Evolutionary conservation across 2,329 filamentous ascomycete species (phyloP).

Genomic region (Alternaria angustiovoidea): DNA sequence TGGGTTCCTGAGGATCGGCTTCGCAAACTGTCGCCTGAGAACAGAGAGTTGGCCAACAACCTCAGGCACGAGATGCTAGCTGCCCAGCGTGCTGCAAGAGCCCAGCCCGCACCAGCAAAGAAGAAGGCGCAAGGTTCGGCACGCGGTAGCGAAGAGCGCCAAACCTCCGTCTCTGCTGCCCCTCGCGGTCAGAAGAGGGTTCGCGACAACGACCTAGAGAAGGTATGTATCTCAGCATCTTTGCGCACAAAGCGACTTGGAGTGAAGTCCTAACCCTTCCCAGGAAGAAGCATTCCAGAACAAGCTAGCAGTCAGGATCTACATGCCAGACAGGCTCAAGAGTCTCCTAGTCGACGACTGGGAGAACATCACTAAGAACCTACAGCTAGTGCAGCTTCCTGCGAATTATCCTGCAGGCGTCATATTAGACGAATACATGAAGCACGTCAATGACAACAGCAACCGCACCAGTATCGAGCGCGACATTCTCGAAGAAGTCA

Average conservation of each 20-base stretch:
- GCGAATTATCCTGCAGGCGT: constrained; percentile 75
- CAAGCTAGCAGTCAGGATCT: constrained; percentile 84
- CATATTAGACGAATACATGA: constrained; percentile 84
- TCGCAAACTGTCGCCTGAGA: constrained; percentile 93
- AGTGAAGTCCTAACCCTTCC: background rate
- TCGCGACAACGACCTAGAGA: constrained; percentile 83
- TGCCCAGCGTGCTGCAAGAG: constrained; percentile 60
- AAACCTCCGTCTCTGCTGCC: constrained; percentile 62
- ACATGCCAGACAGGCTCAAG: constrained; percentile 89
- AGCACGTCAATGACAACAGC: constrained; percentile 71
- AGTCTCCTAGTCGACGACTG: constrained; percentile 95
- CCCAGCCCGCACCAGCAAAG: constrained; percentile 57
- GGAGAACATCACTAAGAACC: constrained; percentile 97
- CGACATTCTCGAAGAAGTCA: constrained; percentile 89
- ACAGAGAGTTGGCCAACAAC: constrained; percentile 84
- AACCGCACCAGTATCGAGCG: constrained; percentile 70
- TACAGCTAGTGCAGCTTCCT: constrained; percentile 86
- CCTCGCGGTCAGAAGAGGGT: constrained; percentile 76
- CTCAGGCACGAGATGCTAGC: constrained; percentile 73
- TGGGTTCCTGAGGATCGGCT: constrained; percentile 95
- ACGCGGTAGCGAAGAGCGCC: constrained; percentile 80
- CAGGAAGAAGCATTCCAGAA: constrained; percentile 90
- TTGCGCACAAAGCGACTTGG: too few species aligned
- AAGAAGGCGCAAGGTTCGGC: constrained; percentile 68
- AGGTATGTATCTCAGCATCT: constrained; percentile 59